Base-by-base conservation (phyloP, 352 stramenopile species). In the Phytophthora foliorum region DNA sequence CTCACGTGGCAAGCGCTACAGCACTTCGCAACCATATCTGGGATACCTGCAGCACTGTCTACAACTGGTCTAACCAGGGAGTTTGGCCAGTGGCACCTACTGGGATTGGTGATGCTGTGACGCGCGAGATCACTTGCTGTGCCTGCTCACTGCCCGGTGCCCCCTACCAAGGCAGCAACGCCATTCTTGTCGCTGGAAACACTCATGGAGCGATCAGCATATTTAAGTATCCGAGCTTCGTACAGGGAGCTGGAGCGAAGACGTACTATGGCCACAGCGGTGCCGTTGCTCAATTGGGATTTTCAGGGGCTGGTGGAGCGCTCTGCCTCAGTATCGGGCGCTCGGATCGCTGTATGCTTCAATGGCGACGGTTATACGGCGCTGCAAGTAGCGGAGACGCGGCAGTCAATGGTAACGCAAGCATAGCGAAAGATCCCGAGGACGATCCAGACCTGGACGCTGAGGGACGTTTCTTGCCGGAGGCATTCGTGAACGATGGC, bases 51-150 rank as follows among this genome's bases (percentile, higher is more conserved):
- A 74, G 72, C 14, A 92, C 82, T 0, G 68, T 93, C 32, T 93
- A 86, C 77, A 93, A 93, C 68, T 95, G 87, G 87, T 81, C 46
- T 16, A 93, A 92, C 57, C 87, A 92, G 44, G 87, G 84, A 9
- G 50, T 85, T 16, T 95, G 85, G 81, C 78, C 80, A 0, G 62
- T 75, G 21, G 72, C 57, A 1, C 77, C 75, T 13, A 50, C 71
- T 1, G 60, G 64, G 1, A 56, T 70, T 25, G 60, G 60, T 8
- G 50, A 74, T 14, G 48, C 53, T 22, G 52, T 70, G 11, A 53
- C 44, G 6, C 62, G 82, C 6, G 57, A 82, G 54, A 66, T 90
- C 58, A 91, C 82, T n/a, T 74, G 74, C 6, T 83, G 72, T 22
- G 73, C 77, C 0, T 71, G 67, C 27, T 91, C 82, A 4, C 32